Conservation (phyloP, 192 early-diverging fungal species). For the Pecoramyces ruminantium region DNA sequence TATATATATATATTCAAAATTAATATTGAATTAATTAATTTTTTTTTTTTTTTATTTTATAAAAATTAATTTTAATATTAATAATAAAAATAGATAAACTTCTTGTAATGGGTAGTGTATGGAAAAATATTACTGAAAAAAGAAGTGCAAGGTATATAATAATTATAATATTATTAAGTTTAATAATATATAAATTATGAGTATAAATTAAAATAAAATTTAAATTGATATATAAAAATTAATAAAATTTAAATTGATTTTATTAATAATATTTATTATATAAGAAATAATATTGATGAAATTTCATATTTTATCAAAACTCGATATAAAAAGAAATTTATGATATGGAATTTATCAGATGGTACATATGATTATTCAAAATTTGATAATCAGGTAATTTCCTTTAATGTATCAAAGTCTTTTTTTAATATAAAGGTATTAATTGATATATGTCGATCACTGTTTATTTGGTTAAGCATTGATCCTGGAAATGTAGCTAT, state of each 20-base stretch:
- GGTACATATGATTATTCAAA: constrained; percentile 22
- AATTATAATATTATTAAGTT: too few species aligned
- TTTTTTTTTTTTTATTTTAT: too few species aligned
- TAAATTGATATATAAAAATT: too few species aligned
- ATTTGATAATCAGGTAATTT: constrained; percentile 26
- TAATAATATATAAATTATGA: too few species aligned
- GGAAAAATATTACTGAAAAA: background rate
- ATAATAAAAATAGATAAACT: background rate
- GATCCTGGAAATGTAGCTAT: too few species aligned
- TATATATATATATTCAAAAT: too few species aligned
- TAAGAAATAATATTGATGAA: constrained; percentile 26
- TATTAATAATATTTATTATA: background rate
- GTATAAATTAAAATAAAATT: too few species aligned
- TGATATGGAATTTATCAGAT: constrained; percentile 36
- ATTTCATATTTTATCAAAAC: constrained; percentile 25
- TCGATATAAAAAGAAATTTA: constrained; percentile 21
- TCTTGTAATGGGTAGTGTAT: background rate
- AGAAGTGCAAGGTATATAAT: background rate
- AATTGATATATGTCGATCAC: constrained; percentile 30
- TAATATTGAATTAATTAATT: too few species aligned
- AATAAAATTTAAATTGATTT: background rate
- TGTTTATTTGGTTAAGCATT: constrained; percentile 30
- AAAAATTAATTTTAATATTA: too few species aligned
- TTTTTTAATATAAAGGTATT: constrained; percentile 23
- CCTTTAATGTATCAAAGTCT: constrained; percentile 24